Evolutionary conservation across 441 rosid species (phyloP), one percentile per base, ranked within the genome.

Genomic region (Populus hybrid): DNA sequence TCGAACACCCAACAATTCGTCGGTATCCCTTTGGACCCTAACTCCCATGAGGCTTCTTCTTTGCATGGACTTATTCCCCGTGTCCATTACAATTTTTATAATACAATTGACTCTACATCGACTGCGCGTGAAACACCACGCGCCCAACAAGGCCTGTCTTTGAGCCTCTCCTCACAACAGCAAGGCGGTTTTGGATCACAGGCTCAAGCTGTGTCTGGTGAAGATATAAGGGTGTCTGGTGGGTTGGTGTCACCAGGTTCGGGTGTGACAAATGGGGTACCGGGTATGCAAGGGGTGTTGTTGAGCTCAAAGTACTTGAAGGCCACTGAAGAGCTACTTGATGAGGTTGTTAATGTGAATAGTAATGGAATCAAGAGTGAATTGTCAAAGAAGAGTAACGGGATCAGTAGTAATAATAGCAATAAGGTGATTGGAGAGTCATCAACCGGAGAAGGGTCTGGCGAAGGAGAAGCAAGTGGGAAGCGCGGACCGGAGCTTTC

Each of bases 241-340:
- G 90, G 92, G 73, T 86, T 92, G 8, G 92, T 86, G 5, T 87
- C 96, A 1, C 83, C 96, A 0, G 94, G 92, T 64, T 92, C 96
- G 6, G 98, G 92, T 1, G 90, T 91, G 74, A 89, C 95, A 2
- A 90, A 87, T 64, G 95, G 94, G 8, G 89, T 89, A 5, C 79
- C 91, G n/a, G 91, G 92, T 40, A 82, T 89, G 76, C 97, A 91
- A 57, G 86, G 91, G 46, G 91, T 91, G 67, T 26, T 89, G 82
- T 57, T 88, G 83, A 89, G 97, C 90, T 95, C 98, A 35, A 95
- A 91, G 88, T 95, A 89, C 90, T 83, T 95, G 87, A 95, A 89
- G 66, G 98, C 97, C 4, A 92, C 95, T 67, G 98, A 93, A 84
- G 99, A 93, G 82, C 91, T 95, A 67, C 94, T 95, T 32, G 98